Conservation (phyloP, 192 early-diverging fungal species). For the Umbelopsis sp. region DNA sequence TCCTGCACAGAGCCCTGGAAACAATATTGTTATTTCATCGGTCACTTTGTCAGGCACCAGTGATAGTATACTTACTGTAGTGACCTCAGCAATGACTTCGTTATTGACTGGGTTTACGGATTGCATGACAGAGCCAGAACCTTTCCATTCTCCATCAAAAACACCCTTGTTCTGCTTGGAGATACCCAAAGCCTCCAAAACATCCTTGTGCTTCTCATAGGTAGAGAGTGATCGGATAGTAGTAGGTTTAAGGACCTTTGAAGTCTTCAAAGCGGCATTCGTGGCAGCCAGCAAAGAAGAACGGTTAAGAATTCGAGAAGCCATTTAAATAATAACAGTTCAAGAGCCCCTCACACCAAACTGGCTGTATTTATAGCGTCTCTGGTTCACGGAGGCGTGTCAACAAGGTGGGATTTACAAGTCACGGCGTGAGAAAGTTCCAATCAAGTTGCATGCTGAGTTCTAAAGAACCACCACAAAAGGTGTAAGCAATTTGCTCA, state of each 20-base stretch:
- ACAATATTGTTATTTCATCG: background rate
- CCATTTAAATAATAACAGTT: background rate
- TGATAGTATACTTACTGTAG: constrained; percentile 52
- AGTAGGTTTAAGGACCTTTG: background rate
- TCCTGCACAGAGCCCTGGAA: constrained; percentile 57
- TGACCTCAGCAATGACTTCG: constrained; percentile 79
- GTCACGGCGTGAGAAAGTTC: constrained; percentile 23
- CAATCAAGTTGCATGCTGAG: background rate
- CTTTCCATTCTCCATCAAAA: constrained; percentile 76
- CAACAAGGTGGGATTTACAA: background rate
- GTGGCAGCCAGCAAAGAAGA: background rate
- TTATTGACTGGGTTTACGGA: constrained; percentile 80
- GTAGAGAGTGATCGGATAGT: constrained; percentile 33
- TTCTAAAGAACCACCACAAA: background rate
- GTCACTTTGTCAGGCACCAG: no score
- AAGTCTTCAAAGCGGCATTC: background rate
- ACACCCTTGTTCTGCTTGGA: constrained; percentile 72
- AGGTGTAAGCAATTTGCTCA: background rate
- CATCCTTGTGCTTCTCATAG: constrained; percentile 44
- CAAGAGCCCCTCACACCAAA: background rate
- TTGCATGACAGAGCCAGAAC: constrained; percentile 62
- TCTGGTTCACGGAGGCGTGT: constrained; percentile 13
- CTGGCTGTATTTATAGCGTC: background rate
- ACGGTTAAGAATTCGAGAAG: constrained; percentile 14
- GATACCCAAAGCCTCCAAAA: constrained; percentile 63